Conservation (phyloP, 1,139 yeast species). For the Diutina rugosa region DNA sequence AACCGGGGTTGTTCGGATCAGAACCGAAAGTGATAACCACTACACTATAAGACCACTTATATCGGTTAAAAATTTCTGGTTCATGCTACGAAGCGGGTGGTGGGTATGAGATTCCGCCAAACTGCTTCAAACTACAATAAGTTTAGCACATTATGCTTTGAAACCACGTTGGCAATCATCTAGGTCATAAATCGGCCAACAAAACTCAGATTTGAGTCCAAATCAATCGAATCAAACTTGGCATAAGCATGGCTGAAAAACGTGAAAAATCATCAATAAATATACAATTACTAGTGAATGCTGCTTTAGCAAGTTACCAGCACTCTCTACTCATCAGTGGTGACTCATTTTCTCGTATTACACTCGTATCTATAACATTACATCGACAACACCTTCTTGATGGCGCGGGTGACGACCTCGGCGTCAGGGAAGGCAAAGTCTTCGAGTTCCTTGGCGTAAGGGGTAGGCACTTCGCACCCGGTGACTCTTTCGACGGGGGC, state of each 20-base stretch:
- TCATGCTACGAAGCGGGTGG: no score
- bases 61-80: not conserved
- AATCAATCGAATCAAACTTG: no score
- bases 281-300: no score
- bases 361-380: not conserved
- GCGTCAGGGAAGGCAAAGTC: conserved; percentile 98
- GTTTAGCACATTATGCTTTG: no score
- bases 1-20: conserved; percentile 11
- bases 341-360: not conserved
- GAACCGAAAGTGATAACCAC: conserved; percentile 11
- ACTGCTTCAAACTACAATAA: no score
- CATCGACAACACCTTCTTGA: conserved; percentile 58
- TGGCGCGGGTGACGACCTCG: conserved; percentile 82
- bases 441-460: conserved; percentile 93
- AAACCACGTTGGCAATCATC: no score
- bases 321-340: no score
- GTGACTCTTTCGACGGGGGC: conserved; percentile 98
- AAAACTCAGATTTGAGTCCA: no score
- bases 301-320: not conserved
- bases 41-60: conserved; percentile 6
- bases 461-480: conserved; percentile 99
- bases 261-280: not conserved
- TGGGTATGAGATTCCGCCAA: no score
- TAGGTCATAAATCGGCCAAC: no score
- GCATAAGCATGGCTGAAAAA: not conserved